A percentile compares a stretch with the other conserved stretches of the same genome.
Evolutionary conservation across 2,329 filamentous ascomycete genomes (phyloP).

Genomic region (Paecilomyces fulvus): DNA sequence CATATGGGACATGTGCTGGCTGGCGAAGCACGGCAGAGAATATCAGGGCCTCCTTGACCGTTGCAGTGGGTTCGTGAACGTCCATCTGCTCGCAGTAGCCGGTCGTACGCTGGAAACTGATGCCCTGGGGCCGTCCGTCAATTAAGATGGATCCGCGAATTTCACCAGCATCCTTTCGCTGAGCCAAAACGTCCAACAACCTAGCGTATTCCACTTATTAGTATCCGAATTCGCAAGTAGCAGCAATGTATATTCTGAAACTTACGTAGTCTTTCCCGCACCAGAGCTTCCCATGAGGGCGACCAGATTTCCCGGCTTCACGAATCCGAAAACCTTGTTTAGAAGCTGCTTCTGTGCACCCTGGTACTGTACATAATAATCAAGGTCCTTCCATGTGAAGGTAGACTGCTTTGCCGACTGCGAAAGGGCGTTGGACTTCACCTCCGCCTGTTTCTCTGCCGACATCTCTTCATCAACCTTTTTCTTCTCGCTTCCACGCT

Average conservation of each 20-base stretch:
- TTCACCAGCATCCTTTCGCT: conserved; percentile 35
- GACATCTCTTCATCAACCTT: neutral
- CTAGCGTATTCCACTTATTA: conserved; percentile 6
- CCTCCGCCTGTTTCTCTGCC: neutral
- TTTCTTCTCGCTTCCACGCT: conserved; percentile 21
- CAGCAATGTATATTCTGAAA: neutral
- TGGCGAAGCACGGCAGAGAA: conserved; percentile 59
- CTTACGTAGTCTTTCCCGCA: conserved; percentile 46
- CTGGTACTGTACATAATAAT: conserved; percentile 52
- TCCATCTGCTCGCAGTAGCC: conserved; percentile 55
- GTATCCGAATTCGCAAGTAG: neutral
- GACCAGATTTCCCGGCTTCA: conserved; percentile 65
- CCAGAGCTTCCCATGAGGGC: conserved; percentile 78
- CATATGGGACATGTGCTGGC: conserved; percentile 41
- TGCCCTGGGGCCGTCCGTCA: conserved; percentile 32
- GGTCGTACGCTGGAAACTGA: conserved; percentile 42
- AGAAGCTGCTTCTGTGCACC: conserved; percentile 42
- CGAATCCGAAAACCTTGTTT: conserved; percentile 58
- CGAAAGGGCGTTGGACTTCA: conserved; percentile 27
- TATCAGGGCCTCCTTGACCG: conserved; percentile 54
- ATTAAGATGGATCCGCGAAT: conserved; percentile 36
- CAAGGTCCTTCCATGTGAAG: conserved; percentile 75
- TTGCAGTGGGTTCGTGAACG: conserved; percentile 55
- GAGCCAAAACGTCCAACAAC: conserved; percentile 37
- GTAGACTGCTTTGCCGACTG: conserved; percentile 59